phyloP scores from a whole-genome alignment of 1,139 yeast species.

The Blastobotrys petasosporus region DNA sequence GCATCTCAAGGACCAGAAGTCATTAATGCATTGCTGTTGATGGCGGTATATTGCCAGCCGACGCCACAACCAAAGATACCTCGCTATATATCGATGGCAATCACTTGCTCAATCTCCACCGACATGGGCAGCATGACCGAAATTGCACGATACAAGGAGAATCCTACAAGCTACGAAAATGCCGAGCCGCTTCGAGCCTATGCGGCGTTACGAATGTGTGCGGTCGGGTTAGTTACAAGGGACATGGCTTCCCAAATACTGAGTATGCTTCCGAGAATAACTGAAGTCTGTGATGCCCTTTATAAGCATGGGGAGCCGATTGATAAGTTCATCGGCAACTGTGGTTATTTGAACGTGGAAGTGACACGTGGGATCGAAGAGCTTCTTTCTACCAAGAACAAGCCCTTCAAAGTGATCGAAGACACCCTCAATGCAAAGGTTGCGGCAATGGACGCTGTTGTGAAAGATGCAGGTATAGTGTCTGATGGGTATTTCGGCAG shows the following conservation, averaged over 20 bases:
- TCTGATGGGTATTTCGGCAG: background rate
- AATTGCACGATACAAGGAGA: background rate
- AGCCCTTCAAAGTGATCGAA: conserved; percentile 1
- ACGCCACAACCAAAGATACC: background rate
- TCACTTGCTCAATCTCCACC: background rate
- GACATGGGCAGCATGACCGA: conserved; percentile 2
- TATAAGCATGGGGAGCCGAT: background rate
- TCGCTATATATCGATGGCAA: conserved; percentile 2
- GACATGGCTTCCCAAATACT: background rate
- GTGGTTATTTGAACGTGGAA: background rate
- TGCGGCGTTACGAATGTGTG: background rate
- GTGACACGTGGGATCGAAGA: background rate
- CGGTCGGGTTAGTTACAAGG: background rate
- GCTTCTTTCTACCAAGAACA: background rate
- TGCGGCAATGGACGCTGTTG: background rate
- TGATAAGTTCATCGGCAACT: background rate
- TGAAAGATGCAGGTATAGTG: background rate
- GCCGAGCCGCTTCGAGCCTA: background rate
- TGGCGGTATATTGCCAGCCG: conserved; percentile 2
- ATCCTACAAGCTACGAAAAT: background rate
- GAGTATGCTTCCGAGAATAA: conserved; percentile 1
- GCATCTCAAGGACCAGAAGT: conserved; percentile 3
- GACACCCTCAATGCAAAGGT: background rate
- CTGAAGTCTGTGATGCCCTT: background rate
- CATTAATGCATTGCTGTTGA: conserved; percentile 3